phyloP scores from a whole-genome alignment of 1,284 basidiomycete species.

The Mycena sp. region DNA sequence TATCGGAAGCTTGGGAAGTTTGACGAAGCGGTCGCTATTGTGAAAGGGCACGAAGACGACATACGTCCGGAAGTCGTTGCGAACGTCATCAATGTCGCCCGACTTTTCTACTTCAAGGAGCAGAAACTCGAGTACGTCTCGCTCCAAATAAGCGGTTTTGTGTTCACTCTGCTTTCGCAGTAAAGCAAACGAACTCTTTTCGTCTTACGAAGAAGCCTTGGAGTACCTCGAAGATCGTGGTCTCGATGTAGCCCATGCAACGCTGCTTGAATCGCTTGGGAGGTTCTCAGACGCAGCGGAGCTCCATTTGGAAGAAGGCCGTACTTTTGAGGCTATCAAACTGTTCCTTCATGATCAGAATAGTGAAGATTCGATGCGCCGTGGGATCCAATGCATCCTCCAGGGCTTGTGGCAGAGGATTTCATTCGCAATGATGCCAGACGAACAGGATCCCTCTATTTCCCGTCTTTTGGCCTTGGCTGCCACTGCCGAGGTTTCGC shows the following conservation, averaged over 20 bases:
- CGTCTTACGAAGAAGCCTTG: constrained; percentile 59
- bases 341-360: constrained; percentile 51
- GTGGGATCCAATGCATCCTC: constrained; percentile 42
- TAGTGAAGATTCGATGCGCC: constrained; percentile 40
- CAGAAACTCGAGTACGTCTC: constrained; percentile 54
- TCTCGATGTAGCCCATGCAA: constrained; percentile 60
- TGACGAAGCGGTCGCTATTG: constrained; percentile 60
- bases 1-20: constrained; percentile 62
- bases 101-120: constrained; percentile 60
- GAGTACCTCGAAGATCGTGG: constrained; percentile 67
- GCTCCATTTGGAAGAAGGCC: constrained; percentile 61
- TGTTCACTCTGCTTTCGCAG: constrained; percentile 41
- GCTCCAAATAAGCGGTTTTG: neutral
- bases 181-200: constrained; percentile 59
- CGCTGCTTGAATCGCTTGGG: constrained; percentile 56
- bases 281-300: constrained; percentile 63
- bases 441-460: constrained; percentile 24
- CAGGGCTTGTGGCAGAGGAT: constrained; percentile 44
- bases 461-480: constrained; percentile 38
- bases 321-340: constrained; percentile 56
- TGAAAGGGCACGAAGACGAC: constrained; percentile 49
- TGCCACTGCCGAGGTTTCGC: constrained; percentile 28
- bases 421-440: constrained; percentile 38
- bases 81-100: constrained; percentile 56
- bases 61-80: constrained; percentile 49